Base-by-base conservation (phyloP, 768 basidiomycete species). In the Lactarius quietus region DNA sequence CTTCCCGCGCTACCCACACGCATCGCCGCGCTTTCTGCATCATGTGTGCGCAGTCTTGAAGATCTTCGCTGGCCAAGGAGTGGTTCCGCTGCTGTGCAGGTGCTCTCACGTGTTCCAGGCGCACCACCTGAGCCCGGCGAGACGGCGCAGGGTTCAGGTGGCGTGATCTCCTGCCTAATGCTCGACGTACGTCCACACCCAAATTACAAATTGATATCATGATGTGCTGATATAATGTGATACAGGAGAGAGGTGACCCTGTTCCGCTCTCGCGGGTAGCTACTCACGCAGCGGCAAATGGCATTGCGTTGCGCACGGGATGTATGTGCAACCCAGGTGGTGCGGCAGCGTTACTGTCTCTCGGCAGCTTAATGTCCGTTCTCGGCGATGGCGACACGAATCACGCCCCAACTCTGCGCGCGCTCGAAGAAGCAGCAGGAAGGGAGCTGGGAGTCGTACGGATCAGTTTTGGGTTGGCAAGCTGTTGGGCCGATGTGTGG, bases 281-380 rank as follows among this genome's bases (percentile, higher is more conserved):
- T 20, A 81, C 86, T 1, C 89, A 90, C 17, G 80, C 86, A 20
- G 78, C 75, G 59, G 80, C 83, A 68, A 83, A 81, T 58, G 62
- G 63, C 38, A 86, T 93, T 63, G 92, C 90, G 20, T 76, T 93
- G 36, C 86, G 92, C 51, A 90, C 91, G 3, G 92, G 92, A 0
- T 94, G 92, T 74, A 87, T 93, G 84, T 94, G 92, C 72, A 94
- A 93, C 68, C 90, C 92, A 18, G 92, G 92, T 12, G 92, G 86
- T 20, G 89, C 90, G 0, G 85, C 89, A 1, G 83, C 88, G 6
- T 76, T 93, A 18, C 80, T 92, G 6, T 86, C 86, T 0, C 82
- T 92, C 35, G 76, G 85, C 64, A 78, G 82, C 23, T 80, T 86
- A 63, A 92, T 92, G 90, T 76, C 79, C 6, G 76, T 73, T 17